These are phyloP conservation scores for Rutstroemia sp. DNA, from an alignment of 2,329 filamentous ascomycete genomes.

Conservation along the genomic window DNA sequence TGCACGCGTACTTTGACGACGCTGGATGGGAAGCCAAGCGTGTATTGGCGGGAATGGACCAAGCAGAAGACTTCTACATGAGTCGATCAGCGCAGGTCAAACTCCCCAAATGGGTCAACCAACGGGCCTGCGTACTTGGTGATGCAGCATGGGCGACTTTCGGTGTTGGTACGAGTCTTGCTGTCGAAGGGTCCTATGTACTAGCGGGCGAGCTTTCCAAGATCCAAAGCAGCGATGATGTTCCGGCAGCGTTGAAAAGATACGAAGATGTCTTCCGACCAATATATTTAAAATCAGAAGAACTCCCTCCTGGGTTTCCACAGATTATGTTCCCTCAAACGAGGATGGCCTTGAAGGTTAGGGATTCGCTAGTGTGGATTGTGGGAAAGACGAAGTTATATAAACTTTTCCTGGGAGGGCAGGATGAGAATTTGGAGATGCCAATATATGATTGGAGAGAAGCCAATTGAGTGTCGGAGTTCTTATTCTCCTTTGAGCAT, in stretches of 20 bases:
- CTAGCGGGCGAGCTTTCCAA: conserved; percentile 37
- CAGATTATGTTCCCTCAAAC: conserved; percentile 38
- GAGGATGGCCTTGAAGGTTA: conserved; percentile 37
- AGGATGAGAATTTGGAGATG: conserved; percentile 30
- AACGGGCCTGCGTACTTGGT: conserved; percentile 41
- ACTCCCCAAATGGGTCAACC: conserved; percentile 32
- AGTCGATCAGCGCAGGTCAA: conserved; percentile 34
- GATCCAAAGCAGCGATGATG: conserved; percentile 20
- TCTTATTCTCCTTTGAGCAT: too few relatives aligned
- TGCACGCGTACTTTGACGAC: conserved; percentile 26
- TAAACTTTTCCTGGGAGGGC: conserved; percentile 28
- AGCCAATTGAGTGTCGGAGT: too few relatives aligned
- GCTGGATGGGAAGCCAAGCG: conserved; percentile 37
- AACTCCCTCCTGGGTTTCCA: conserved; percentile 27
- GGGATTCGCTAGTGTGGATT: conserved; percentile 36
- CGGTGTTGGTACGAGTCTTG: conserved; percentile 35
- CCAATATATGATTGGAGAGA: conserved; percentile 31
- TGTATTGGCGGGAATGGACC: conserved; percentile 32
- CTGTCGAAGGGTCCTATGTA: conserved; percentile 37
- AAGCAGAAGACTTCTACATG: conserved; percentile 34
- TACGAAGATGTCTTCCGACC: conserved; percentile 34
- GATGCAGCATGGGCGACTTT: conserved; percentile 42
- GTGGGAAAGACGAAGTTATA: conserved; percentile 26
- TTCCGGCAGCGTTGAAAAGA: conserved; percentile 29
- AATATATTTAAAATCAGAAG: conserved; percentile 19